A percentile compares a stretch with the other conserved stretches of the same genome.
phyloP scores from a whole-genome alignment of 1,139 yeast species.

The Taphrina wiesneri region DNA sequence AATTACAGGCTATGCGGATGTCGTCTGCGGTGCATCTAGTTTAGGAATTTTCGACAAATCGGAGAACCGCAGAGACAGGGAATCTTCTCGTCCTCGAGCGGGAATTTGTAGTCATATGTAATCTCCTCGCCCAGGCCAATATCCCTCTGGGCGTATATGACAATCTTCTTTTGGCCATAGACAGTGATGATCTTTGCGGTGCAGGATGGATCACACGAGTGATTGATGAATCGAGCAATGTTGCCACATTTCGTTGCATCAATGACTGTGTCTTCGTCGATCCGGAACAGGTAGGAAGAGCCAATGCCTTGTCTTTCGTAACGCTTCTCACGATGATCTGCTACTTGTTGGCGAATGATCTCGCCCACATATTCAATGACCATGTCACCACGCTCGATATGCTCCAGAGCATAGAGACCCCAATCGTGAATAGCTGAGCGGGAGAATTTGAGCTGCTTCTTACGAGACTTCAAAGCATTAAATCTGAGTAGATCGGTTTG shows the following conservation, averaged over 20 bases:
- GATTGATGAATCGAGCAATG: conserved; percentile 92
- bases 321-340: conserved; percentile 85
- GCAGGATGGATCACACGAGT: conserved; percentile 85
- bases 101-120: conserved; percentile 94
- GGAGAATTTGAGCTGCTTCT: conserved; percentile 92
- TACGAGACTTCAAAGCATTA: conserved; percentile 78
- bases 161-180: conserved; percentile 91
- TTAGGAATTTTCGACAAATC: conserved; percentile 87
- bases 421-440: conserved; percentile 96
- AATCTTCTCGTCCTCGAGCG: conserved; percentile 85
- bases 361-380: conserved; percentile 99
- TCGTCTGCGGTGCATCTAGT: conserved; percentile 47
- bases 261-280: conserved; percentile 90
- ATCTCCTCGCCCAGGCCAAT: conserved; percentile 72
- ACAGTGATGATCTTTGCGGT: conserved; percentile 95
- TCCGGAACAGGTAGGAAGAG: conserved; percentile 85
- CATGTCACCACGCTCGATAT: conserved; percentile 93
- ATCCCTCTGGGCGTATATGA: conserved; percentile 87
- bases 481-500: conserved; percentile 65
- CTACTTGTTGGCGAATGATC: conserved; percentile 87
- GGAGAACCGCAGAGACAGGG: conserved; percentile 94
- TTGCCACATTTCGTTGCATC: conserved; percentile 98
- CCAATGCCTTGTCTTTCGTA: conserved; percentile 92
- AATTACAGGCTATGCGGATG: background rate
- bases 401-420: conserved; percentile 95